These are phyloP conservation scores for Rhododendron ovatum DNA, from an alignment of 148 eudicot genomes.

Conservation along the genomic window DNA sequence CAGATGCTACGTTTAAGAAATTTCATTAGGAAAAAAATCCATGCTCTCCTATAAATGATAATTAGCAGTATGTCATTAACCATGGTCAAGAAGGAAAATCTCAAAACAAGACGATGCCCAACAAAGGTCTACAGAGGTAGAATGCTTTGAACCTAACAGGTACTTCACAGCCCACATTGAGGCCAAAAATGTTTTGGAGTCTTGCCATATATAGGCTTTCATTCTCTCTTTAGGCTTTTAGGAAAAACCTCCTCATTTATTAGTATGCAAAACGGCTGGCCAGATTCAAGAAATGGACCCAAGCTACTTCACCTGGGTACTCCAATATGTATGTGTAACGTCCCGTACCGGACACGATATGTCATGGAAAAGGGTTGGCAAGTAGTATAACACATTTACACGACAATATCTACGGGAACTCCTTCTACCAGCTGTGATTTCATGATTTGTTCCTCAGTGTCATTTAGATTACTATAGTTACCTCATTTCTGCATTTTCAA, in stretches of 20 bases:
- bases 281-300: neutral
- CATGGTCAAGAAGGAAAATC: neutral
- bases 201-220: neutral
- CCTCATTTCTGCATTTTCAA: neutral
- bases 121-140: neutral
- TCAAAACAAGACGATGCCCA: neutral
- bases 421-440: neutral
- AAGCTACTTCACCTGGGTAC: neutral
- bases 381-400: neutral
- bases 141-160: neutral
- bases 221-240: neutral
- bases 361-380: neutral
- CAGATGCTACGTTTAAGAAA: conserved; percentile 5
- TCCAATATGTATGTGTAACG: neutral
- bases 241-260: neutral
- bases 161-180: neutral
- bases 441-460: neutral
- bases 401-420: neutral
- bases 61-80: neutral
- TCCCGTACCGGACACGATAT: neutral
- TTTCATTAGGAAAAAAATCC: neutral
- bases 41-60: neutral
- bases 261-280: neutral
- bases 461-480: neutral
- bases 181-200: neutral